These are phyloP conservation scores for Solanum raphanifolium DNA, from an alignment of 257 asterid species.

Conservation along the genomic window DNA sequence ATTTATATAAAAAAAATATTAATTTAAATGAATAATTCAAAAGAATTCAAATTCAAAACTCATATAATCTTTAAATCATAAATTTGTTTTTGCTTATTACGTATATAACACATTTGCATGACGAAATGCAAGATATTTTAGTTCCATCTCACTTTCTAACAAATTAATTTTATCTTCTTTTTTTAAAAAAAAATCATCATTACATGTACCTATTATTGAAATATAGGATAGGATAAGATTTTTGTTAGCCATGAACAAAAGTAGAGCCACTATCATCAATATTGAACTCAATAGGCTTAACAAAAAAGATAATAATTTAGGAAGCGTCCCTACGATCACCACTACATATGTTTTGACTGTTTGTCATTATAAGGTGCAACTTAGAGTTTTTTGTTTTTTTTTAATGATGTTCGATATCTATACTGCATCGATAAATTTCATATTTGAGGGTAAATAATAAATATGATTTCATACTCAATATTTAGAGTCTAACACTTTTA, in stretches of 20 bases:
- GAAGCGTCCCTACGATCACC: neutral
- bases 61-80: too few relatives aligned
- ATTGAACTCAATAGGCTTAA: neutral
- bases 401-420: too few relatives aligned
- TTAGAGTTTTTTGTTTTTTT: too few relatives aligned
- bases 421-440: neutral
- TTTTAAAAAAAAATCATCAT: neutral
- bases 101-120: neutral
- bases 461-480: neutral
- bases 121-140: neutral
- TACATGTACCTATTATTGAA: neutral
- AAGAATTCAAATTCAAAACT: too few relatives aligned
- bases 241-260: neutral
- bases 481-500: rapidly evolving
- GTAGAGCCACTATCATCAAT: neutral
- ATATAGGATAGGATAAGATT: neutral
- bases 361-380: neutral
- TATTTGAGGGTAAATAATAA: neutral
- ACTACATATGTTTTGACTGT: neutral
- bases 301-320: neutral
- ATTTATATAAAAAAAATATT: too few relatives aligned
- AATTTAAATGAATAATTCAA: too few relatives aligned
- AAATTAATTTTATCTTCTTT: neutral
- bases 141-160: neutral
- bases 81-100: neutral